Conservation (phyloP, 306 rosid genomes). For the Cicer arietinum region DNA sequence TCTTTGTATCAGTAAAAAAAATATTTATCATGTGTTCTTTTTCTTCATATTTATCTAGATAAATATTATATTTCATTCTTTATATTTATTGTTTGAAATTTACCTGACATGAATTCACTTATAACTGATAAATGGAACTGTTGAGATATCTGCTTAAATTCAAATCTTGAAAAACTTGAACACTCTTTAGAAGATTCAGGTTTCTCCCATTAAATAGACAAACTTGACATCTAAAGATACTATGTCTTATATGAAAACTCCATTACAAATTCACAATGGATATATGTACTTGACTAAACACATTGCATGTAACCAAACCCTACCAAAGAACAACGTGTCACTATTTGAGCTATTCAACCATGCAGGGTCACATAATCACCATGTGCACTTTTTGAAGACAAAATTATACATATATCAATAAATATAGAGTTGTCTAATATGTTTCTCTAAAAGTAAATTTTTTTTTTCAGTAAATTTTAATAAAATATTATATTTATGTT, state of each 20-base stretch:
- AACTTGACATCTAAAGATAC: slow-evolving; percentile 19
- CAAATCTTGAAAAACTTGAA: background rate
- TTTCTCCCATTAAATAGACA: slow-evolving; percentile 21
- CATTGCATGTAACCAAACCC: slow-evolving; percentile 32
- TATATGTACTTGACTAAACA: slow-evolving; percentile 37
- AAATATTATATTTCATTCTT: no score
- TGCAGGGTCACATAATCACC: slow-evolving; percentile 22
- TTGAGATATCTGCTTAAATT: background rate
- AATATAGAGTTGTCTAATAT: no score
- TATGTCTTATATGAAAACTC: slow-evolving; percentile 29
- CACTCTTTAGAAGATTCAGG: background rate
- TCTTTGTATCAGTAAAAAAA: no score
- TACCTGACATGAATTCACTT: no score
- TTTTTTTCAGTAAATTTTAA: no score
- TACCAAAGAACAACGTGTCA: slow-evolving; percentile 41
- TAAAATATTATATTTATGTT: no score
- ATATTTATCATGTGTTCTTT: no score
- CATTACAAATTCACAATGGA: background rate
- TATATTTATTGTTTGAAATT: no score
- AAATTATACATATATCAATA: no score
- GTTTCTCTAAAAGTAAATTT: no score
- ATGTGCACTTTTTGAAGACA: background rate
- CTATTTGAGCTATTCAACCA: background rate
- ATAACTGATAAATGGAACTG: background rate
- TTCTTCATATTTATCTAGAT: no score